Percentiles rank a stretch among this genome's conserved stretches.
Conservation (phyloP, 495 filamentous ascomycete genomes). For the Bacidia rubella region DNA sequence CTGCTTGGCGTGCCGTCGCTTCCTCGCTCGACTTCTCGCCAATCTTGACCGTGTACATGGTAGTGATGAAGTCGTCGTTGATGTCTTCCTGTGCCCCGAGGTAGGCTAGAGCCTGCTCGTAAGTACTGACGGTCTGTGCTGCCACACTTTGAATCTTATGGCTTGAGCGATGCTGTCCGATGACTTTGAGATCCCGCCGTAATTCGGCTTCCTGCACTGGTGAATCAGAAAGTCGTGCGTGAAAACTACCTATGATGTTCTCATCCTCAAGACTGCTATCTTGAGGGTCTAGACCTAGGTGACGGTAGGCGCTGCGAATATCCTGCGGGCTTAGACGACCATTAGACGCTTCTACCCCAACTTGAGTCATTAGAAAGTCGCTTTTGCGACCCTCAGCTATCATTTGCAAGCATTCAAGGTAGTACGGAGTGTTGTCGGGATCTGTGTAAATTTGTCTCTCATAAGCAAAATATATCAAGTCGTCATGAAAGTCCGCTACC, state of each 20-base stretch:
- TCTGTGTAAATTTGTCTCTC: constrained; percentile 28
- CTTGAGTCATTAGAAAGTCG: constrained; percentile 26
- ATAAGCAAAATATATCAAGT: constrained; percentile 37
- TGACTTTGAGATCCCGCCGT: constrained; percentile 39
- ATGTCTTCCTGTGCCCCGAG: constrained; percentile 38
- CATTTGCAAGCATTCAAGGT: constrained; percentile 34
- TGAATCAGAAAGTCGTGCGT: constrained; percentile 36
- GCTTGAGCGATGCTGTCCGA: constrained; percentile 39
- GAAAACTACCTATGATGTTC: constrained; percentile 43
- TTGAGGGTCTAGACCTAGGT: constrained; percentile 33
- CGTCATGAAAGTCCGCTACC: constrained; percentile 34
- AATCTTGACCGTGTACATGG: constrained; percentile 46
- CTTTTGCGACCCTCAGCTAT: constrained; percentile 28
- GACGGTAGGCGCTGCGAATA: constrained; percentile 35
- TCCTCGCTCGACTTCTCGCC: constrained; percentile 35
- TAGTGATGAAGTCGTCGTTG: constrained; percentile 45
- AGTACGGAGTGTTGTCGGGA: constrained; percentile 27
- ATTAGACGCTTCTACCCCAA: constrained; percentile 27
- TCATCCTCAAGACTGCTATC: constrained; percentile 35
- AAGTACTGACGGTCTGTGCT: constrained; percentile 44
- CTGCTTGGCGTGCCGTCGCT: constrained; percentile 38
- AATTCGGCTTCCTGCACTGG: constrained; percentile 33
- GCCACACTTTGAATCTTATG: constrained; percentile 40
- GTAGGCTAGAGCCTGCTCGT: constrained; percentile 47
- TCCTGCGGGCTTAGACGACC: constrained; percentile 28